phyloP scores from a whole-genome alignment of 2,329 filamentous ascomycete species.

The Botrytis fabae region DNA sequence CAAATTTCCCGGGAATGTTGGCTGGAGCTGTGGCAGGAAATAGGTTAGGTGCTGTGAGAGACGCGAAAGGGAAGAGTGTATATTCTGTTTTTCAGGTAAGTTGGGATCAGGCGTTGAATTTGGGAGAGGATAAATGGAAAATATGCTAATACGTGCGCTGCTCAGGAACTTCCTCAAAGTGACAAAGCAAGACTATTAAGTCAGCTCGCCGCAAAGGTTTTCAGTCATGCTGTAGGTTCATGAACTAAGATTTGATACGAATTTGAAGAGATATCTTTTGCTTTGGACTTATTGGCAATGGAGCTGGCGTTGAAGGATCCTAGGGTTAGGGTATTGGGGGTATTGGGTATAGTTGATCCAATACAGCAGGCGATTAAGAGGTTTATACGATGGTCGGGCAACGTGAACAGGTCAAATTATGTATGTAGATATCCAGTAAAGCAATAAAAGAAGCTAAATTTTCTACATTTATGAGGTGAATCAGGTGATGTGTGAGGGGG shows the following conservation, averaged over 20 bases:
- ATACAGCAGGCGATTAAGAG: neutral
- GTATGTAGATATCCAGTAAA: neutral
- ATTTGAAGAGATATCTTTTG: neutral
- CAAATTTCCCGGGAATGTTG: conserved; percentile 83
- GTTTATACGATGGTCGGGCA: neutral
- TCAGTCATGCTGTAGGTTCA: conserved; percentile 70
- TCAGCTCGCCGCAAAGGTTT: conserved; percentile 65
- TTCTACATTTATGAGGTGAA: neutral
- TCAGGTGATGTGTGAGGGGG: neutral
- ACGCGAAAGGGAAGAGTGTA: conserved; percentile 91
- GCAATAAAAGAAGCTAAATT: neutral
- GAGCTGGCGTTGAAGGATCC: conserved; percentile 2
- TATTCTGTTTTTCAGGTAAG: conserved; percentile 66
- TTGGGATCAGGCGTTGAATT: neutral
- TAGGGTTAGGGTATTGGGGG: neutral
- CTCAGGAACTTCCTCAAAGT: conserved; percentile 69
- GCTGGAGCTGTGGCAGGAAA: conserved; percentile 93
- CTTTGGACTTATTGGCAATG: neutral
- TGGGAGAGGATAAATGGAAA: no score
- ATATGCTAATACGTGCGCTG: neutral
- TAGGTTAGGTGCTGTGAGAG: conserved; percentile 82
- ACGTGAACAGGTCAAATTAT: neutral
- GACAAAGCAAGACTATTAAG: conserved; percentile 80
- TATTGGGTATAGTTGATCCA: neutral
- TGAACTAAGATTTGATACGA: neutral